These are phyloP conservation scores for Scleroderma citrinum DNA, from an alignment of 768 basidiomycete species.

Conservation along the genomic window DNA sequence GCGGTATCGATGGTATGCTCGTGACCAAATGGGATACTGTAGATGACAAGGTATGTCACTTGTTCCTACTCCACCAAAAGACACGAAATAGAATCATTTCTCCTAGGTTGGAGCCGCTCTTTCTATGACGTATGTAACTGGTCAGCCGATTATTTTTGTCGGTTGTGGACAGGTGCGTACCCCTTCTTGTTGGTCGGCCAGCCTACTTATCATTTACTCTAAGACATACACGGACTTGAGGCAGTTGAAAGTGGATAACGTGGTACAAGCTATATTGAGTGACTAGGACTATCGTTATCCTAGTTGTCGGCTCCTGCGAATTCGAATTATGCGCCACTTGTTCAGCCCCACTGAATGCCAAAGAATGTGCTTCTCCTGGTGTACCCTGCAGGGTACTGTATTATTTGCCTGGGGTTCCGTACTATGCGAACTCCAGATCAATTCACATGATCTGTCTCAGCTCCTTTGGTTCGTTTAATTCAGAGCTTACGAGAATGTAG, in stretches of 20 bases:
- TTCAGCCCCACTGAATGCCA: background rate
- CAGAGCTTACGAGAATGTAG: too few relatives aligned
- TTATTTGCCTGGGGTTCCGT: too few relatives aligned
- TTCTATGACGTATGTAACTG: conserved; percentile 98
- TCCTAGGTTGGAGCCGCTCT: conserved; percentile 93
- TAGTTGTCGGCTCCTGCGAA: background rate
- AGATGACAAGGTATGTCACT: conserved; percentile 74
- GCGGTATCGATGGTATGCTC: conserved; percentile 97
- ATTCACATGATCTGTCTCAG: too few relatives aligned
- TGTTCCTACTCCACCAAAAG: background rate
- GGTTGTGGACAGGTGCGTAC: conserved; percentile 87
- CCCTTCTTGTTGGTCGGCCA: background rate
- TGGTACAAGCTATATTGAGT: conserved; percentile 87
- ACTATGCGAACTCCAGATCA: too few relatives aligned
- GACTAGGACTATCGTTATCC: conserved; percentile 40
- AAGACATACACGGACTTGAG: conserved; percentile 96
- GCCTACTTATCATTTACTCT: conserved; percentile 5
- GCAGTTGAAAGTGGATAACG: conserved; percentile 84
- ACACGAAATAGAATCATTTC: conserved; percentile 2
- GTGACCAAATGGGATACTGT: conserved; percentile 99
- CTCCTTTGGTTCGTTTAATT: too few relatives aligned
- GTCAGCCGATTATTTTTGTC: conserved; percentile 97
- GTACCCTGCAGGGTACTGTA: background rate
- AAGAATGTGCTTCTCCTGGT: too few relatives aligned
- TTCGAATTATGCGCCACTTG: background rate